phyloP scores from a whole-genome alignment of 1,139 yeast species.

The Saccharomyces hybrid region DNA sequence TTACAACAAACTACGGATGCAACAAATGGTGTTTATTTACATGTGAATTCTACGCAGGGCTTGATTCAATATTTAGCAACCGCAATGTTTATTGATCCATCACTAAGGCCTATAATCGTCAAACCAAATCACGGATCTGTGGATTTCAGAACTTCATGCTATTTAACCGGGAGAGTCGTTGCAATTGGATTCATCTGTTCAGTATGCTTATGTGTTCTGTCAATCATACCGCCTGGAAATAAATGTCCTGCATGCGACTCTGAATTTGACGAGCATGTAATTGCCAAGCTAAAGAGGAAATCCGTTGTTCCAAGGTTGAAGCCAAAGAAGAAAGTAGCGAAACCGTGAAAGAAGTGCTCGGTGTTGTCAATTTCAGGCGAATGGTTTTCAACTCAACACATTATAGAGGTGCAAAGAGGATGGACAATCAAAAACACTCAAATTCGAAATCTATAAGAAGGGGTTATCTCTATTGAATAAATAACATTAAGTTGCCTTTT shows the following conservation, averaged over 20 bases:
- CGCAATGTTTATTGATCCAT: conserved; percentile 63
- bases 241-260: conserved; percentile 67
- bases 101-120: conserved; percentile 62
- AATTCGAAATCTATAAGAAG: no score
- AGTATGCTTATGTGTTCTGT: conserved; percentile 72
- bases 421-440: no score
- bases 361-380: not conserved
- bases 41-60: conserved; percentile 67
- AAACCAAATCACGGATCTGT: conserved; percentile 82
- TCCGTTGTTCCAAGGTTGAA: conserved; percentile 24
- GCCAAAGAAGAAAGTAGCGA: conserved; percentile 9
- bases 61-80: conserved; percentile 59
- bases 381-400: not conserved
- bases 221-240: conserved; percentile 45
- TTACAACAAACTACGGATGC: conserved; percentile 96
- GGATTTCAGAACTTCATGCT: conserved; percentile 92
- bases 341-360: not conserved
- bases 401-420: no score
- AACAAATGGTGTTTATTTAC: conserved; percentile 82
- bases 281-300: conserved; percentile 45
- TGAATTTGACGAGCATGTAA: conserved; percentile 48
- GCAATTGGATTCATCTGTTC: conserved; percentile 94
- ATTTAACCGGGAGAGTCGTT: conserved; percentile 77
- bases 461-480: no score
- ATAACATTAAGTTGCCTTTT: no score